phyloP scores from a whole-genome alignment of 441 rosid genomes.

The Eruca vesicaria region DNA sequence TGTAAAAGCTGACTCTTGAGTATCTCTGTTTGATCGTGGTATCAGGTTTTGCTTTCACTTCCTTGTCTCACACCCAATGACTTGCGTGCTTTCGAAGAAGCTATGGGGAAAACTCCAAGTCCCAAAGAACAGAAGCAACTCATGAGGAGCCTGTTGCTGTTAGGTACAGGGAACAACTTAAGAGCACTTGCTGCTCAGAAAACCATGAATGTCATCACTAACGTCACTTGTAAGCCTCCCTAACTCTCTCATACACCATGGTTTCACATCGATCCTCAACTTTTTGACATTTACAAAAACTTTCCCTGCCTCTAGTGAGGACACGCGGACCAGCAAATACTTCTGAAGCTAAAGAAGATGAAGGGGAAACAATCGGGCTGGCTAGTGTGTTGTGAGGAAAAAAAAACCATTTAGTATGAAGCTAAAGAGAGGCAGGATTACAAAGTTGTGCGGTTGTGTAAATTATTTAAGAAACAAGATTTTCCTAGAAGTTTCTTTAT shows the following conservation, averaged over 20 bases:
- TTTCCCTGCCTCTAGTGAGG: constrained; percentile 48
- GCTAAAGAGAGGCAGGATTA: background rate
- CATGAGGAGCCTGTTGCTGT: constrained; percentile 77
- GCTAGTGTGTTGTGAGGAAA: constrained; percentile 55
- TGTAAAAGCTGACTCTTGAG: constrained; percentile 45
- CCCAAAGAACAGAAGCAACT: constrained; percentile 95
- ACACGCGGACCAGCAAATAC: constrained; percentile 53
- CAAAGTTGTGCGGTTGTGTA: constrained; percentile 22
- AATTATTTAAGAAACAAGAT: constrained; percentile 1
- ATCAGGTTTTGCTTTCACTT: constrained; percentile 90
- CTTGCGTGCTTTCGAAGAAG: constrained; percentile 86
- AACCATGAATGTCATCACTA: constrained; percentile 73
- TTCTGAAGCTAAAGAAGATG: constrained; percentile 57
- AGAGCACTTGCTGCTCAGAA: constrained; percentile 88
- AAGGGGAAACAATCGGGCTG: constrained; percentile 69
- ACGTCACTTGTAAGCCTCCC: constrained; percentile 64
- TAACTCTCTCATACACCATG: background rate
- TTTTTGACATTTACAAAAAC: background rate
- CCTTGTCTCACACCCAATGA: constrained; percentile 71
- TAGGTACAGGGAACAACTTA: constrained; percentile 83
- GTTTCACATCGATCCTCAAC: background rate
- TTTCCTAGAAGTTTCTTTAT: no score
- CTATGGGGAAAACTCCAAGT: constrained; percentile 76
- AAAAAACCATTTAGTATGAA: constrained; percentile 3
- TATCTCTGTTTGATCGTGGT: constrained; percentile 53